Conservation (phyloP, 345 rosid genomes). For the Lumnitzera racemosa region DNA sequence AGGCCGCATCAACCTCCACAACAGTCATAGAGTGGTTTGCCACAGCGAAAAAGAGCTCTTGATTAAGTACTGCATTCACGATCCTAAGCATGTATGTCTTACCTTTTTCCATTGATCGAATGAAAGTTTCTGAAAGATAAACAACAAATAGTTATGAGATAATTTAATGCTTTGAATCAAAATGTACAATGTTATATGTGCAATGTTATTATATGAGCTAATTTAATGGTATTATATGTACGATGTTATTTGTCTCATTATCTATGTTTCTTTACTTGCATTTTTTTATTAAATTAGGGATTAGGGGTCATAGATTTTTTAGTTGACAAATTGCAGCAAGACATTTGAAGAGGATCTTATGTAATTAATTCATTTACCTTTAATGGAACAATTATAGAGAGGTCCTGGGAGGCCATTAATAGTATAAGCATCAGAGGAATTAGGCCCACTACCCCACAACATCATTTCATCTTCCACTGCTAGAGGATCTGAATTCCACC, state of each 20-base stretch:
- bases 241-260: not conserved
- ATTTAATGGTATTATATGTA: not conserved
- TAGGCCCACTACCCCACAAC: conserved; percentile 36
- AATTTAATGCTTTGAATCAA: no score
- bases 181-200: not conserved
- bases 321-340: not conserved
- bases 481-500: conserved; percentile 58
- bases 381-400: conserved; percentile 49
- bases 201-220: not conserved
- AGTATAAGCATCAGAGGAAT: conserved; percentile 48
- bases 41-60: conserved; percentile 55
- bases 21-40: conserved; percentile 44
- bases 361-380: conserved; percentile 27
- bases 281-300: no score
- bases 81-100: conserved; percentile 54
- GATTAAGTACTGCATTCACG: conserved; percentile 56
- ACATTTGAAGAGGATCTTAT: not conserved
- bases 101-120: conserved; percentile 35
- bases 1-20: conserved; percentile 53
- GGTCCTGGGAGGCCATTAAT: conserved; percentile 70
- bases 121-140: conserved; percentile 35
- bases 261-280: no score
- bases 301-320: no score
- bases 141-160: not conserved
- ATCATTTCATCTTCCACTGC: conserved; percentile 39